Conservation (phyloP, 805 yeast genomes). For the Monosporozyma siamensis region DNA sequence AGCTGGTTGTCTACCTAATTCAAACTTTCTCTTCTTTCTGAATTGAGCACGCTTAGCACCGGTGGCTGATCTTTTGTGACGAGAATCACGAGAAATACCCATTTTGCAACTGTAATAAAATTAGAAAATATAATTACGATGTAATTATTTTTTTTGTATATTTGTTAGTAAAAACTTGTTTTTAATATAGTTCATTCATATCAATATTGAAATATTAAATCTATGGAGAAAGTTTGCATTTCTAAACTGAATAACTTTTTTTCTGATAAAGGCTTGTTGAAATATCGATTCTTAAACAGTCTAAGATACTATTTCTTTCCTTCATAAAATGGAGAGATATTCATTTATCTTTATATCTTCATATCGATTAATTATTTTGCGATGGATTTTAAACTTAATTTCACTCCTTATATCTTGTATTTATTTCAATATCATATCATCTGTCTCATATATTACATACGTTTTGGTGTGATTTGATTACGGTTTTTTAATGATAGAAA, state of each 20-base stretch:
- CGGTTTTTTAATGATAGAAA: conserved; percentile 6
- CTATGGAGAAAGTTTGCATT: too few species aligned
- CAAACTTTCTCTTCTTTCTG: conserved; percentile 99
- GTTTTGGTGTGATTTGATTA: conserved; percentile 23
- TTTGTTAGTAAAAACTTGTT: conserved; percentile 1
- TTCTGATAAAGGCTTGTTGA: too few species aligned
- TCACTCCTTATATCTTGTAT: background rate
- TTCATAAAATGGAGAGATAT: too few species aligned
- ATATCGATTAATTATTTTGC: too few species aligned
- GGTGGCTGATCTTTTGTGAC: conserved; percentile 99
- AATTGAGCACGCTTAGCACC: conserved; percentile 99
- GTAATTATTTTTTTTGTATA: background rate
- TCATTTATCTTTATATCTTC: too few species aligned
- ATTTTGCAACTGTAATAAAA: conserved; percentile 41
- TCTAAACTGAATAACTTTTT: too few species aligned
- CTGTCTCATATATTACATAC: conserved; percentile 16
- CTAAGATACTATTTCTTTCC: too few species aligned
- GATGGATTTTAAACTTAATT: too few species aligned
- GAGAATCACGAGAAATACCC: conserved; percentile 99
- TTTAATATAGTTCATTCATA: too few species aligned
- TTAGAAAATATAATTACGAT: background rate
- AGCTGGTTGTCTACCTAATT: conserved; percentile 99
- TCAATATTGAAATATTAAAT: too few species aligned
- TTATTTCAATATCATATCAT: background rate
- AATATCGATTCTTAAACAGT: too few species aligned